These are phyloP conservation scores for Trypanosoma brucei DNA, from an alignment of 208 protist species.

Conservation along the genomic window DNA sequence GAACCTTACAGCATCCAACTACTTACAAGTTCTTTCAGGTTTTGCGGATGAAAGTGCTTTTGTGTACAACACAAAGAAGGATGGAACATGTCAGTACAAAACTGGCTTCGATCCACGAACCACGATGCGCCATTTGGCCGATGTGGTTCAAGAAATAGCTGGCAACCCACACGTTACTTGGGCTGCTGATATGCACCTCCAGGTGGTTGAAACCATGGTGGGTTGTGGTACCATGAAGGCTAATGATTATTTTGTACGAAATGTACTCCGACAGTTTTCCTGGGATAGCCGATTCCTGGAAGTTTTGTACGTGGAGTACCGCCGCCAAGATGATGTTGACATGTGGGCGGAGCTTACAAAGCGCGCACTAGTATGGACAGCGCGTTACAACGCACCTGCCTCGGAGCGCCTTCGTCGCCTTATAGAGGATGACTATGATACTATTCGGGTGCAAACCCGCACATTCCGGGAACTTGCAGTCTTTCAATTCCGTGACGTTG, in stretches of 20 bases:
- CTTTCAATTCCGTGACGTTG: slow-evolving; percentile 86
- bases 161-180: slow-evolving; percentile 71
- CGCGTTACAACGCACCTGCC: slow-evolving; percentile 73
- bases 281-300: slow-evolving; percentile 81
- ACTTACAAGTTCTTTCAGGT: slow-evolving; percentile 68
- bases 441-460: slow-evolving; percentile 84
- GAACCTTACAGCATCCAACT: slow-evolving; percentile 63
- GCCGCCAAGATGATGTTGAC: slow-evolving; percentile 75
- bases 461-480: slow-evolving; percentile 86
- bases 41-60: slow-evolving; percentile 72
- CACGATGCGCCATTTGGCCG: slow-evolving; percentile 40
- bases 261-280: slow-evolving; percentile 82
- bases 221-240: slow-evolving; percentile 86
- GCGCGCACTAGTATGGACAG: slow-evolving; percentile 85
- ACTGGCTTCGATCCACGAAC: slow-evolving; percentile 44
- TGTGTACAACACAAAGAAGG: slow-evolving; percentile 34
- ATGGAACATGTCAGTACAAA: slow-evolving; percentile 39
- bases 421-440: slow-evolving; percentile 89
- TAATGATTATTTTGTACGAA: slow-evolving; percentile 87
- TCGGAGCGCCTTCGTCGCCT: slow-evolving; percentile 75
- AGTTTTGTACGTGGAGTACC: slow-evolving; percentile 85
- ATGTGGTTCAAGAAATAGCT: slow-evolving; percentile 59
- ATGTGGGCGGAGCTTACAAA: slow-evolving; percentile 88
- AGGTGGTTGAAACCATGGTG: slow-evolving; percentile 72
- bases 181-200: slow-evolving; percentile 85